These are phyloP conservation scores for Hyaloscypha variabilis DNA, from an alignment of 495 filamentous ascomycete species.

Conservation along the genomic window DNA sequence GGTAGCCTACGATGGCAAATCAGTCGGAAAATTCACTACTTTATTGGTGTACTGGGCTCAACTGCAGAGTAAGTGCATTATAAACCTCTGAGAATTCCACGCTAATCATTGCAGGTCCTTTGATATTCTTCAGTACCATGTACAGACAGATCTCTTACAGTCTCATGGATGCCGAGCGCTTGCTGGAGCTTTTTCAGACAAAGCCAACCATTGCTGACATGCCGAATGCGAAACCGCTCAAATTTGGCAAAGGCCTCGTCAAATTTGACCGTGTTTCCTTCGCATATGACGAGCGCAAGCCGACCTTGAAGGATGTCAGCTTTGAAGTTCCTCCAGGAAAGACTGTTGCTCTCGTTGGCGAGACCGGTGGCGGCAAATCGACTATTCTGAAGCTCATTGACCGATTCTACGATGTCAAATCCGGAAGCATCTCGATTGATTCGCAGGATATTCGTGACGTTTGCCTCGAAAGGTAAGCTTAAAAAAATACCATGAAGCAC, in stretches of 20 bases:
- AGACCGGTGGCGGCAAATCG: conserved; percentile 76
- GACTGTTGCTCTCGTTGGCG: conserved; percentile 76
- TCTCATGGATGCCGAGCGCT: conserved; percentile 70
- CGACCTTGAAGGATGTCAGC: conserved; percentile 64
- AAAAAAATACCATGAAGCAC: background rate
- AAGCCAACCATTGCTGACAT: conserved; percentile 63
- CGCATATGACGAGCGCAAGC: conserved; percentile 70
- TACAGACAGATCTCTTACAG: conserved; percentile 61
- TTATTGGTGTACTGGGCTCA: conserved; percentile 72
- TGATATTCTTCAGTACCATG: conserved; percentile 64
- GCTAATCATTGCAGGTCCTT: conserved; percentile 46
- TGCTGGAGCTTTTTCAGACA: conserved; percentile 71
- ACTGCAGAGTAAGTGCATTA: conserved; percentile 38
- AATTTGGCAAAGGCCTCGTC: conserved; percentile 61
- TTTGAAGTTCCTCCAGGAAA: conserved; percentile 62
- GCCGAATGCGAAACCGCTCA: conserved; percentile 55
- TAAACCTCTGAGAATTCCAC: background rate
- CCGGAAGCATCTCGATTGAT: conserved; percentile 70
- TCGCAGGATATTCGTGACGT: conserved; percentile 72
- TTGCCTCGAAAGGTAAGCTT: conserved; percentile 54
- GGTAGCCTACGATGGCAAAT: conserved; percentile 55
- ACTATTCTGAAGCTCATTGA: conserved; percentile 73
- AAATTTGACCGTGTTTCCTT: conserved; percentile 68
- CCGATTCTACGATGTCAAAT: conserved; percentile 69
- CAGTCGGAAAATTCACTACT: conserved; percentile 71